These are phyloP conservation scores for Malassezia equina DNA, from an alignment of 1,284 basidiomycete species.

Conservation along the genomic window DNA sequence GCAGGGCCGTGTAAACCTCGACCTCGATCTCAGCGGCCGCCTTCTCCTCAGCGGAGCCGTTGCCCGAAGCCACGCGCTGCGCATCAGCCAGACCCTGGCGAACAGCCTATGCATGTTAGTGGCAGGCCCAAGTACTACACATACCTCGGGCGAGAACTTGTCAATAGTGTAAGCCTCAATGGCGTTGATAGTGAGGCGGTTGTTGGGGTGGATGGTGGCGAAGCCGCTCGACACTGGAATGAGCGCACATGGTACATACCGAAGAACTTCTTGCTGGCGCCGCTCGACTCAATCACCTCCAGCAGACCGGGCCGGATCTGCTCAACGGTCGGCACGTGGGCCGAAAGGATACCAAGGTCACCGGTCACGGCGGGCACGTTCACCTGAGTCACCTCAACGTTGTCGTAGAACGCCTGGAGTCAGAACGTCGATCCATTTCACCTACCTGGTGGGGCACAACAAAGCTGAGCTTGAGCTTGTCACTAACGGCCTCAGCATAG, in stretches of 20 bases:
- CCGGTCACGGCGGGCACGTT: conserved; percentile 40
- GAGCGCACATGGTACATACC: conserved; percentile 20
- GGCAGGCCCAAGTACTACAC: background rate
- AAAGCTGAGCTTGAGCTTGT: conserved; percentile 45
- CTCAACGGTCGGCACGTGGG: conserved; percentile 46
- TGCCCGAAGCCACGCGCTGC: conserved; percentile 67
- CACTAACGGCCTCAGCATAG: conserved; percentile 46
- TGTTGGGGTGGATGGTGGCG: conserved; percentile 94
- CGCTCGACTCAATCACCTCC: conserved; percentile 43
- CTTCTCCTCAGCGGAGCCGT: conserved; percentile 84
- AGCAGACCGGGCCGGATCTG: conserved; percentile 45
- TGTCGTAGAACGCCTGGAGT: conserved; percentile 34
- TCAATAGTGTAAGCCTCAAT: conserved; percentile 92
- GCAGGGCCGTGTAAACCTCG: conserved; percentile 89
- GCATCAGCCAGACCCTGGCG: conserved; percentile 83
- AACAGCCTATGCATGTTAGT: conserved; percentile 56
- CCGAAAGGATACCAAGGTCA: conserved; percentile 47
- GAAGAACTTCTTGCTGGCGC: conserved; percentile 44
- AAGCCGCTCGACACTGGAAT: conserved; percentile 82
- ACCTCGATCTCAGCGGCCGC: conserved; percentile 87
- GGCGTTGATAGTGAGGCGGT: conserved; percentile 89
- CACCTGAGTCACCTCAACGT: conserved; percentile 38
- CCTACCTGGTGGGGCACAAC: conserved; percentile 33
- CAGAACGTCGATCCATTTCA: background rate
- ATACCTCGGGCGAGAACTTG: conserved; percentile 65